Evolutionary conservation across 371 early-diverging fungal species (phyloP).

Genomic region (Rhizopus stolonifer): DNA sequence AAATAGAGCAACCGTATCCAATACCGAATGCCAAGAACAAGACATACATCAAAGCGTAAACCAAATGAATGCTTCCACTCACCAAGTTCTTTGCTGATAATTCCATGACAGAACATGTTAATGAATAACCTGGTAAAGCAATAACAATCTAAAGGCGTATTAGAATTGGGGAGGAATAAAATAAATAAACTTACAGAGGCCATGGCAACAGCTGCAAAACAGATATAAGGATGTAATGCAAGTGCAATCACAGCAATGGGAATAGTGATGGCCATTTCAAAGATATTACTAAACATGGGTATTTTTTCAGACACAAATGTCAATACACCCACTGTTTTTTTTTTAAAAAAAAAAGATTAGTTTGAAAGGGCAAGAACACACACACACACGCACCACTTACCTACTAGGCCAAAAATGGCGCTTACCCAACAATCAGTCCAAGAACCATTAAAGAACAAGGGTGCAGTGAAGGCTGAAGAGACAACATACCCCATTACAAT

Average conservation of each 20-base stretch:
- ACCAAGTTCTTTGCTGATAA: conserved; percentile 78
- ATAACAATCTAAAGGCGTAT: conserved; percentile 45
- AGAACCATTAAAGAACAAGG: conserved; percentile 64
- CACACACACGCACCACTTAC: conserved; percentile 13
- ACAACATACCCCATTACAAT: conserved; percentile 56
- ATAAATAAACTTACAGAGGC: conserved; percentile 33
- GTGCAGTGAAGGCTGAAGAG: conserved; percentile 60
- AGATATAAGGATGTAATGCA: conserved; percentile 47
- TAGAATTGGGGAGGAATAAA: background rate
- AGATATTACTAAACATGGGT: conserved; percentile 63
- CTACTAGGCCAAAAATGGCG: conserved; percentile 54
- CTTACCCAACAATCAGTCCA: conserved; percentile 64
- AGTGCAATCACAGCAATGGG: conserved; percentile 59
- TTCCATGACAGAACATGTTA: conserved; percentile 78
- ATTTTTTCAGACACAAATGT: conserved; percentile 62
- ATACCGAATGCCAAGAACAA: conserved; percentile 76
- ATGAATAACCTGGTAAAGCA: conserved; percentile 66
- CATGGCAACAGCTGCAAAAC: conserved; percentile 60
- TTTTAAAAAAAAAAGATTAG: background rate
- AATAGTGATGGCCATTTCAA: conserved; percentile 64
- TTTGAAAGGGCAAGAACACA: background rate
- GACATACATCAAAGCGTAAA: conserved; percentile 72
- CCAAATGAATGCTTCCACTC: conserved; percentile 75
- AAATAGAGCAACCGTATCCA: conserved; percentile 58
- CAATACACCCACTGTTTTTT: conserved; percentile 57